Percentiles rank a stretch among this genome's conserved stretches.
Conservation (phyloP, 345 rosid species). For the Sonneratia alba region DNA sequence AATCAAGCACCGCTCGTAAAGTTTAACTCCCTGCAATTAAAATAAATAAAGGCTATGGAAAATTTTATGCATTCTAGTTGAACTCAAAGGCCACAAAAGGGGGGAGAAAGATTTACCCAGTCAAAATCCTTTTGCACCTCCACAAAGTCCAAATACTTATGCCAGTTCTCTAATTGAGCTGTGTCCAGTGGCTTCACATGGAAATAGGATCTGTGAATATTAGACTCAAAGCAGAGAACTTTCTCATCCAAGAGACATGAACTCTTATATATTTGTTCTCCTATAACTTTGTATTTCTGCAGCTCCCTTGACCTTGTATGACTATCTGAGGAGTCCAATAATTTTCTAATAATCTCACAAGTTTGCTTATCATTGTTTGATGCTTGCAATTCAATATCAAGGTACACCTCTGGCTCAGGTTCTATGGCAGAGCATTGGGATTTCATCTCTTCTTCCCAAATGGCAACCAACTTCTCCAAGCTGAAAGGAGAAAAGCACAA, state of each 20-base stretch:
- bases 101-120: conserved; percentile 48
- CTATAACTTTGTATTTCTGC: conserved; percentile 45
- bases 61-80: background rate
- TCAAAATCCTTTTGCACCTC: conserved; percentile 75
- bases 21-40: conserved; percentile 56
- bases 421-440: conserved; percentile 23
- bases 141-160: conserved; percentile 65
- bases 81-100: conserved; percentile 9
- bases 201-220: conserved; percentile 65
- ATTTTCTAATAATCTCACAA: conserved; percentile 35
- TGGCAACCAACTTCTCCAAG: conserved; percentile 56
- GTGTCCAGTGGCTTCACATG: conserved; percentile 59
- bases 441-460: conserved; percentile 49
- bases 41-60: background rate
- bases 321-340: conserved; percentile 53
- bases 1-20: conserved; percentile 83
- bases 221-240: conserved; percentile 49
- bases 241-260: conserved; percentile 42
- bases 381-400: conserved; percentile 30
- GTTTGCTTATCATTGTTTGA: conserved; percentile 38
- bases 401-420: conserved; percentile 25
- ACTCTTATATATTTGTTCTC: conserved; percentile 46
- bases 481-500: conserved; percentile 29
- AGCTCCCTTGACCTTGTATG: conserved; percentile 39
- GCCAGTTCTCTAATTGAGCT: conserved; percentile 71